These are phyloP conservation scores for Saccharomycopsis selenospora DNA, from an alignment of 805 yeast species.

Conservation along the genomic window DNA sequence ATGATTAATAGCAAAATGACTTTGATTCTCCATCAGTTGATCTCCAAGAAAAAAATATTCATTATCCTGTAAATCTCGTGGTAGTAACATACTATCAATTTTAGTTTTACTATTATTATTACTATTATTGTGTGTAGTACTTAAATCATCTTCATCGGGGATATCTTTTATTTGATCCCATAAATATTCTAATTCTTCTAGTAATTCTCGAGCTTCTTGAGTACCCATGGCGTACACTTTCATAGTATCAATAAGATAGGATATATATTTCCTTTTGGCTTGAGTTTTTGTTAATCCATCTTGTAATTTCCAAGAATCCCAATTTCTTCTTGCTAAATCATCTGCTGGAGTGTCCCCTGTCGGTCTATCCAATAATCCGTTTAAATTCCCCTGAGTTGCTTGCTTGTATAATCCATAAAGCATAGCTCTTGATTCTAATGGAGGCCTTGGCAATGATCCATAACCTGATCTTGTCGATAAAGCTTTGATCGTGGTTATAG, in stretches of 20 bases:
- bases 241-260: slow-evolving; percentile 67
- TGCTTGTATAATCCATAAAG: slow-evolving; percentile 82
- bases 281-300: slow-evolving; percentile 61
- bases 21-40: not conserved
- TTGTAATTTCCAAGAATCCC: slow-evolving; percentile 81
- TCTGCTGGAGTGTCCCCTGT: slow-evolving; percentile 52
- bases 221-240: slow-evolving; percentile 59
- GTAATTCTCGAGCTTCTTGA: slow-evolving; percentile 55
- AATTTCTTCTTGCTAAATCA: slow-evolving; percentile 61
- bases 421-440: slow-evolving; percentile 57
- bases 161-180: slow-evolving; percentile 67
- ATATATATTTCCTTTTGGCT: slow-evolving; percentile 67
- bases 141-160: slow-evolving; percentile 3
- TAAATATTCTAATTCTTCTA: slow-evolving; percentile 59
- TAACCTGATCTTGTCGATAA: slow-evolving; percentile 57
- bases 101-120: not conserved
- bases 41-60: not conserved
- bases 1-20: too few species aligned
- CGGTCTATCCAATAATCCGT: slow-evolving; percentile 60
- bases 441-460: slow-evolving; percentile 68
- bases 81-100: not conserved
- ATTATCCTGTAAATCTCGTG: not conserved
- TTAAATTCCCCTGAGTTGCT: slow-evolving; percentile 82
- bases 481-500: slow-evolving; percentile 70
- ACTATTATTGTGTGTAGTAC: not conserved